Conservation (phyloP, 148 eudicot genomes). For the Diospyros lotus region DNA sequence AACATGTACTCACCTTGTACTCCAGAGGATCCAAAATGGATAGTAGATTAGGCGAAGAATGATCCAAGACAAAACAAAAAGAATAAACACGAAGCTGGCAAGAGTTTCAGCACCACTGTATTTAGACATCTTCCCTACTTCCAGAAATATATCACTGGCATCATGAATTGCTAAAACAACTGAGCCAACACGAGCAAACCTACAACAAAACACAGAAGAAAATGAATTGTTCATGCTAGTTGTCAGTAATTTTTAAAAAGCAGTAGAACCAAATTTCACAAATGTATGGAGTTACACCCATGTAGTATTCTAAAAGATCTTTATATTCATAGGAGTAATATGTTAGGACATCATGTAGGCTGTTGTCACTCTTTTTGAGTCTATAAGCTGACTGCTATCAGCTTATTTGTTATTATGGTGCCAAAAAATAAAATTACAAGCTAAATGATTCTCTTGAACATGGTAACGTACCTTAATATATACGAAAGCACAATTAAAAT, state of each 20-base stretch:
- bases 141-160: slow-evolving; percentile 91
- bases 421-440: too few relatives aligned
- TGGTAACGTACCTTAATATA: slow-evolving; percentile 43
- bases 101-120: slow-evolving; percentile 75
- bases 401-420: neutral
- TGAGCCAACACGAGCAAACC: slow-evolving; percentile 90
- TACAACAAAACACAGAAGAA: slow-evolving; percentile 29
- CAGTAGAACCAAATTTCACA: neutral
- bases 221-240: neutral
- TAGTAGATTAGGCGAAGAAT: slow-evolving; percentile 86
- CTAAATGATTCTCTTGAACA: too few relatives aligned
- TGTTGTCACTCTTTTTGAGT: neutral
- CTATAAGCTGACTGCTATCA: slow-evolving; percentile 1
- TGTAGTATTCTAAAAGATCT: neutral
- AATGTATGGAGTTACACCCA: neutral
- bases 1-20: slow-evolving; percentile 61
- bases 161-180: slow-evolving; percentile 92
- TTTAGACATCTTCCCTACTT: slow-evolving; percentile 94
- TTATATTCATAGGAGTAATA: neutral
- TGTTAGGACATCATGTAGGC: neutral
- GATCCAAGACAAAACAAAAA: slow-evolving; percentile 83
- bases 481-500: slow-evolving; percentile 74
- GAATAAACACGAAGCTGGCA: slow-evolving; percentile 75
- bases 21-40: slow-evolving; percentile 93
- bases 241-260: neutral